Evolutionary conservation across 176 grass and related monocot species (phyloP).

Genomic region (Otatea glauca): DNA sequence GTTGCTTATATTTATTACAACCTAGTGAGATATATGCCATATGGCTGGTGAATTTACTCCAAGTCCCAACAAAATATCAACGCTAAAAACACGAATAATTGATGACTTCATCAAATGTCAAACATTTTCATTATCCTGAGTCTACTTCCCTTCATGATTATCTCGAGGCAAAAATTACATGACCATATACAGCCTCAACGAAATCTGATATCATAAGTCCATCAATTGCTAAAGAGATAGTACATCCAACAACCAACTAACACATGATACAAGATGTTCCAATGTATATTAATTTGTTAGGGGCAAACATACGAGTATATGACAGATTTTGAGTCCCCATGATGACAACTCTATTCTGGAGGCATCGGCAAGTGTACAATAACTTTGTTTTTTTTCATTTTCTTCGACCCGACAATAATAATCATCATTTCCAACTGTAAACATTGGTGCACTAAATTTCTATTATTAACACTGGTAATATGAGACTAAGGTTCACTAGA

Average conservation of each 20-base stretch:
- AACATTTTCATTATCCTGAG: background rate
- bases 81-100: background rate
- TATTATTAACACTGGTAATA: background rate
- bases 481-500: background rate
- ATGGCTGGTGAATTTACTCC: background rate
- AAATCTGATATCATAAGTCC: background rate
- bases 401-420: background rate
- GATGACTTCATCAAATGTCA: background rate
- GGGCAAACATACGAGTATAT: background rate
- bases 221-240: background rate
- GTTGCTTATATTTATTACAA: background rate
- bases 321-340: background rate
- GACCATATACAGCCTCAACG: background rate
- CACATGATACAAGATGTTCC: background rate
- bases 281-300: background rate
- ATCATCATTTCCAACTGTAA: background rate
- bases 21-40: background rate
- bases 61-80: background rate
- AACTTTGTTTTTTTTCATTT: background rate
- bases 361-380: background rate
- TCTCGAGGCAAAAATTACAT: background rate
- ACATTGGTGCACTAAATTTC: background rate
- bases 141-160: background rate
- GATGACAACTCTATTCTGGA: background rate
- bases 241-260: background rate